A percentile compares a stretch with the other conserved stretches of the same genome.
Evolutionary conservation across 2,329 filamentous ascomycete genomes (phyloP).

Genomic region (Aureobasidium sp.): DNA sequence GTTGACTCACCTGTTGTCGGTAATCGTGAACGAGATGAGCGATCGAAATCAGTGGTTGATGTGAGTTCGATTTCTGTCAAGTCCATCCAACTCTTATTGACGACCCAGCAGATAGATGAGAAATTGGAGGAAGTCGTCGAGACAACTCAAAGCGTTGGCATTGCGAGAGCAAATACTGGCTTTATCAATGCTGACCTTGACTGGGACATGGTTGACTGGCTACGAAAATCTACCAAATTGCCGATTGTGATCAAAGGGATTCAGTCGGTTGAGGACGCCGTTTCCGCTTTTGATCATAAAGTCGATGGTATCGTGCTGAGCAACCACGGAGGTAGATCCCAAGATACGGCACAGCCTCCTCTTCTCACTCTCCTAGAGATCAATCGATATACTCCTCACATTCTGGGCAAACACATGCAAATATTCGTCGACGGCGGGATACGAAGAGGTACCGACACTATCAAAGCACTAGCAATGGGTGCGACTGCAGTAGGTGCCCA

Average conservation of each 20-base stretch:
- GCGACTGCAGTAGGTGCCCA: constrained; percentile 44
- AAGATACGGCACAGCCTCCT: constrained; percentile 43
- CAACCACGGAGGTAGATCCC: constrained; percentile 46
- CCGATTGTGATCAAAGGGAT: constrained; percentile 29
- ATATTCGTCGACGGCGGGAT: constrained; percentile 56
- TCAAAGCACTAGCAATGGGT: constrained; percentile 57
- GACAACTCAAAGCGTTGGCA: constrained; percentile 15
- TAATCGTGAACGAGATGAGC: constrained; percentile 42
- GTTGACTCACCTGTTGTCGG: constrained; percentile 50
- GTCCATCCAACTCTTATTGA: background rate
- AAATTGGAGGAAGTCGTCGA: constrained; percentile 17
- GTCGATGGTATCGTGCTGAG: constrained; percentile 38
- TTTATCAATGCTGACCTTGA: constrained; percentile 20
- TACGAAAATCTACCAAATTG: constrained; percentile 8
- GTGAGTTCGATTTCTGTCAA: background rate
- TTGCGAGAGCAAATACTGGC: constrained; percentile 19
- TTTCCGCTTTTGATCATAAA: constrained; percentile 32
- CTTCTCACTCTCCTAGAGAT: constrained; percentile 55
- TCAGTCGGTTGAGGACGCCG: constrained; percentile 31
- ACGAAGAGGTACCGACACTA: constrained; percentile 54
- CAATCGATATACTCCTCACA: constrained; percentile 48
- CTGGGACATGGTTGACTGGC: constrained; percentile 20
- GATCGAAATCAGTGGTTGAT: constrained; percentile 28
- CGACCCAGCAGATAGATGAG: constrained; percentile 14
- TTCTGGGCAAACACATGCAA: constrained; percentile 47